Conservation (phyloP, 1,139 yeast species). For the Lodderomyces jiufengensis region DNA sequence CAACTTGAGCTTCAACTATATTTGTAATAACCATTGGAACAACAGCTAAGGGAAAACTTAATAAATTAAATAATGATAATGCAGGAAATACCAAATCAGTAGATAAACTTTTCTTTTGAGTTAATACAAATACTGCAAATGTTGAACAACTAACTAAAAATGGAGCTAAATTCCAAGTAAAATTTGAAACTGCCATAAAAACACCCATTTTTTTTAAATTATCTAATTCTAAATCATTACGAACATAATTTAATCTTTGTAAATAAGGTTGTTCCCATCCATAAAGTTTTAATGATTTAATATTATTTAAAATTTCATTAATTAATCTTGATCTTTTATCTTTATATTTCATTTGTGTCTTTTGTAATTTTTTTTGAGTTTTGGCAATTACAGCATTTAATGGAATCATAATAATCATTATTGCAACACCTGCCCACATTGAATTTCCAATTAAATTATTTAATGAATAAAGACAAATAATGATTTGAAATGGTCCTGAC, state of each 20-base stretch:
- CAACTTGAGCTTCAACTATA: conserved; percentile 87
- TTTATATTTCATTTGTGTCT: conserved; percentile 46
- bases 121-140: conserved; percentile 73
- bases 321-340: conserved; percentile 56
- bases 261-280: conserved; percentile 94
- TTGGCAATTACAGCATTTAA: conserved; percentile 72
- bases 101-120: conserved; percentile 64
- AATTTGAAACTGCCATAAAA: conserved; percentile 67
- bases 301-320: conserved; percentile 85
- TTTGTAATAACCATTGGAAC: conserved; percentile 88
- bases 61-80: conserved; percentile 75
- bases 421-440: conserved; percentile 95
- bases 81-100: conserved; percentile 97
- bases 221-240: conserved; percentile 83
- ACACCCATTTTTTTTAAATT: conserved; percentile 77
- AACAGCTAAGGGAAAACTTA: conserved; percentile 90
- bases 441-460: conserved; percentile 78
- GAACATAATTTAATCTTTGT: conserved; percentile 66
- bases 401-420: conserved; percentile 84
- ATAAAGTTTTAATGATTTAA: conserved; percentile 86
- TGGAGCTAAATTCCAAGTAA: conserved; percentile 87
- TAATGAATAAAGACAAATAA: conserved; percentile 72
- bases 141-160: conserved; percentile 89
- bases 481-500: conserved; percentile 96
- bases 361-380: conserved; percentile 71